These are phyloP conservation scores for Cryptococcus sp. DNA, from an alignment of 1,284 basidiomycete genomes.

Conservation along the genomic window DNA sequence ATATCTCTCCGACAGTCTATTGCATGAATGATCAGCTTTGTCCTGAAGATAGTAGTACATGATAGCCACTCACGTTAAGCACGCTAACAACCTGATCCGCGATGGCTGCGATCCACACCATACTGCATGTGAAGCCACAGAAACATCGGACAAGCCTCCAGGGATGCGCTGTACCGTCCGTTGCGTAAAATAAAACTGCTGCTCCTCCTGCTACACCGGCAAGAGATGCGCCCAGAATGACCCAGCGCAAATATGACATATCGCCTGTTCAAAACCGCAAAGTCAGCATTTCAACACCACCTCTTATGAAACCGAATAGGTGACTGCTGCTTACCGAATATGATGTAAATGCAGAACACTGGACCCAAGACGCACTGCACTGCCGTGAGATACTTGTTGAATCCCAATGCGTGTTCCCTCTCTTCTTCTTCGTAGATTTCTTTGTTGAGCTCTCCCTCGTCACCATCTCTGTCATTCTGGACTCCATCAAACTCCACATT, in stretches of 20 bases:
- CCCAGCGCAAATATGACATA: slow-evolving; percentile 59
- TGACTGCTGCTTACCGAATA: slow-evolving; percentile 64
- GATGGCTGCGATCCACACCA: slow-evolving; percentile 95
- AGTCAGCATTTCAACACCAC: neutral
- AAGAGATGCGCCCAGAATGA: slow-evolving; percentile 61
- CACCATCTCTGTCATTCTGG: slow-evolving; percentile 58
- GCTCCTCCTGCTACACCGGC: slow-evolving; percentile 61
- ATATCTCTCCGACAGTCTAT: slow-evolving; percentile 86
- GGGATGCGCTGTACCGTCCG: slow-evolving; percentile 62
- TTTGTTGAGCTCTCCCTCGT: slow-evolving; percentile 61
- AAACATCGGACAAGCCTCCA: slow-evolving; percentile 75
- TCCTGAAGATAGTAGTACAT: neutral
- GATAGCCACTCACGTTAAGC: slow-evolving; percentile 63
- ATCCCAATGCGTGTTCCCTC: slow-evolving; percentile 54
- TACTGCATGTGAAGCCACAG: slow-evolving; percentile 82
- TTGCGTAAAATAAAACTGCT: slow-evolving; percentile 65
- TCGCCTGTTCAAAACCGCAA: slow-evolving; percentile 55
- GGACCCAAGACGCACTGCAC: slow-evolving; percentile 78
- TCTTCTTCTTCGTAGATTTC: slow-evolving; percentile 24
- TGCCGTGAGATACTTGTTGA: slow-evolving; percentile 79
- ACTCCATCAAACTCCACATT: slow-evolving; percentile 5
- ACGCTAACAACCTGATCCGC: slow-evolving; percentile 91
- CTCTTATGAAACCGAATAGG: neutral
- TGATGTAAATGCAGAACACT: slow-evolving; percentile 68
- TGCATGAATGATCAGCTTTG: neutral